Evolutionary conservation across 2,329 filamentous ascomycete genomes (phyloP).

Genomic region (Trichoderma arundinaceum): DNA sequence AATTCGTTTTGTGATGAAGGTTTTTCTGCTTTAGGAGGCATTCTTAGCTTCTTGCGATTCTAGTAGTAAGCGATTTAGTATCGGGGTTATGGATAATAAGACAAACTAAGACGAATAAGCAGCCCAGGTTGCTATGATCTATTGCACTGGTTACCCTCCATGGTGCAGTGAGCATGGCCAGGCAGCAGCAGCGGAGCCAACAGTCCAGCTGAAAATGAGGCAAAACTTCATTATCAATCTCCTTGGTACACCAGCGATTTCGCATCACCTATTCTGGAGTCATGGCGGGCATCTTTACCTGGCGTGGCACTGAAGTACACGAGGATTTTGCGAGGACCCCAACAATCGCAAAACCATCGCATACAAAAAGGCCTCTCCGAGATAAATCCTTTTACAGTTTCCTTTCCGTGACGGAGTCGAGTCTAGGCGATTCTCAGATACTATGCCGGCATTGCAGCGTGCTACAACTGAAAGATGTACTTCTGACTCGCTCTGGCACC

Average conservation of each 20-base stretch:
- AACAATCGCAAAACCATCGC: background rate
- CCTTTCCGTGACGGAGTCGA: background rate
- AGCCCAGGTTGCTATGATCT: no score
- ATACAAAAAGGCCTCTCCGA: background rate
- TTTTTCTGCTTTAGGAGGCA: no score
- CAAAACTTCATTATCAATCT: background rate
- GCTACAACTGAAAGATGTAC: background rate
- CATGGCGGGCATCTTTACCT: background rate
- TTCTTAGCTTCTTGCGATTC: no score
- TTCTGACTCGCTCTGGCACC: background rate
- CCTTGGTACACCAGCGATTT: no score
- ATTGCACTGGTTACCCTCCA: background rate
- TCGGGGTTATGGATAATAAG: no score
- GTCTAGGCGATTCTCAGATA: background rate
- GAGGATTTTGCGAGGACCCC: background rate
- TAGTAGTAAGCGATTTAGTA: no score
- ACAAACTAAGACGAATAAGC: no score
- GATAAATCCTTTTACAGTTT: background rate
- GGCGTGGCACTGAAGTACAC: background rate
- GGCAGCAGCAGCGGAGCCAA: conserved; percentile 20
- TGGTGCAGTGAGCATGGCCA: background rate
- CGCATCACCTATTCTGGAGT: background rate
- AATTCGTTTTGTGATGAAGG: no score
- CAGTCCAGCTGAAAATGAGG: background rate
- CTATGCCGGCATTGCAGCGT: conserved; percentile 18